phyloP scores from a whole-genome alignment of 306 rosid species.

The Fragaria ananassa region DNA sequence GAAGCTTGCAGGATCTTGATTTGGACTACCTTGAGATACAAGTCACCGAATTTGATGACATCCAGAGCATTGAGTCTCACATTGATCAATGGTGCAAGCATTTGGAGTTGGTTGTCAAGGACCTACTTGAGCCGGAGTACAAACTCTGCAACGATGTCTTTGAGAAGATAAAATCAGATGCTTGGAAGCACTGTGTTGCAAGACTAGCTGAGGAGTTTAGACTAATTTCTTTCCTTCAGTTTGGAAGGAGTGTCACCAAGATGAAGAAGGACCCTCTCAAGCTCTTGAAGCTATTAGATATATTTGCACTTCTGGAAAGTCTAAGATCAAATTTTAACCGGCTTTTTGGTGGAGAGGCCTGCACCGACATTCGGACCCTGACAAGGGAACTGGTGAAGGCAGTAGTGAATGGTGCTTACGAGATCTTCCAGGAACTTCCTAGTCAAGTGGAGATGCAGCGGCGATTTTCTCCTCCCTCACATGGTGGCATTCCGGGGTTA shows the following conservation, averaged over 20 bases:
- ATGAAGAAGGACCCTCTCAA: conserved; percentile 62
- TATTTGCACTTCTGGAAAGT: conserved; percentile 55
- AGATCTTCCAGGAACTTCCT: conserved; percentile 78
- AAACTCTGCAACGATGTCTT: conserved; percentile 48
- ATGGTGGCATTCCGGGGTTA: conserved; percentile 74
- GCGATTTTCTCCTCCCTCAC: conserved; percentile 61
- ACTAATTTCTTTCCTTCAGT: conserved; percentile 57
- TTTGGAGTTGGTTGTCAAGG: conserved; percentile 54
- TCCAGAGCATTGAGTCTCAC: conserved; percentile 31
- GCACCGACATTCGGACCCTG: conserved; percentile 48
- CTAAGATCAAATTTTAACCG: conserved; percentile 62
- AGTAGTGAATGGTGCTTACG: conserved; percentile 60
- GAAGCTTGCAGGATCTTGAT: conserved; percentile 56
- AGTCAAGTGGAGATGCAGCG: conserved; percentile 66
- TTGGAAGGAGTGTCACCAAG: conserved; percentile 53
- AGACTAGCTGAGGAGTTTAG: conserved; percentile 55
- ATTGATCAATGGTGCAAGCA: conserved; percentile 65
- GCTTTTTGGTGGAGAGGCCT: conserved; percentile 55
- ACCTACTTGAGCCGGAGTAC: conserved; percentile 48
- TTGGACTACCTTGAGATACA: conserved; percentile 61
- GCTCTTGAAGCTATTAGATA: conserved; percentile 67
- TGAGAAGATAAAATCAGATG: conserved; percentile 41
- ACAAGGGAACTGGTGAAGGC: conserved; percentile 66
- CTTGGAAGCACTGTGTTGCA: conserved; percentile 48
- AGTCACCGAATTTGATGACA: conserved; percentile 32